These are phyloP conservation scores for Solanum hybrid DNA, from an alignment of 305 asterid species.

Conservation along the genomic window DNA sequence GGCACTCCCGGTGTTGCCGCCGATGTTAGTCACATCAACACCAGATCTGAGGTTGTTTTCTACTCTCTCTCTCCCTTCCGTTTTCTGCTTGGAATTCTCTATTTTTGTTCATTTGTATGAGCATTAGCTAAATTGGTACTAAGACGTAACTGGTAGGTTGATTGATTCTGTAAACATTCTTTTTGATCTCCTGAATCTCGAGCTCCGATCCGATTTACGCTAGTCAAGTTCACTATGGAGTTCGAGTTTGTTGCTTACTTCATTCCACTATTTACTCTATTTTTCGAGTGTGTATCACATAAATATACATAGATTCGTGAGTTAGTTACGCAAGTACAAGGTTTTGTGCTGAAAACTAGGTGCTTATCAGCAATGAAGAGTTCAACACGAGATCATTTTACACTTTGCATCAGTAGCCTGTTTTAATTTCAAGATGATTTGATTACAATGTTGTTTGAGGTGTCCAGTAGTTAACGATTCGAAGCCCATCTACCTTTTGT, in stretches of 20 bases:
- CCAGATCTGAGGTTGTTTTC: constrained; percentile 72
- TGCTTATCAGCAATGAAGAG: background rate
- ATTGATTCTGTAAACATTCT: background rate
- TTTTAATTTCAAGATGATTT: background rate
- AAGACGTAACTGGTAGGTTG: background rate
- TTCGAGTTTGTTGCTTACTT: background rate
- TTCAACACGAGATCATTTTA: background rate
- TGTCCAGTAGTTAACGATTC: background rate
- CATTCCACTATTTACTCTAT: background rate
- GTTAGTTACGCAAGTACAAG: background rate
- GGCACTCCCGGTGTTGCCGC: constrained; percentile 95
- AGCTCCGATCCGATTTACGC: background rate
- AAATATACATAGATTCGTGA: background rate
- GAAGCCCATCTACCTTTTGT: background rate
- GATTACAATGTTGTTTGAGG: background rate
- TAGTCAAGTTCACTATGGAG: background rate
- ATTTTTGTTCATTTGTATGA: background rate
- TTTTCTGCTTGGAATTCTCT: background rate
- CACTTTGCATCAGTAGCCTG: background rate
- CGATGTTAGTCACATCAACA: constrained; percentile 84
- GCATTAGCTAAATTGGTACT: background rate
- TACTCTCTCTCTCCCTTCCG: background rate
- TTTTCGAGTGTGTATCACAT: background rate
- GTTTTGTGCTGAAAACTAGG: background rate
- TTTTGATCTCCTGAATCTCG: background rate